phyloP scores from a whole-genome alignment of 148 eudicot species.

The Oxyria digyna region DNA sequence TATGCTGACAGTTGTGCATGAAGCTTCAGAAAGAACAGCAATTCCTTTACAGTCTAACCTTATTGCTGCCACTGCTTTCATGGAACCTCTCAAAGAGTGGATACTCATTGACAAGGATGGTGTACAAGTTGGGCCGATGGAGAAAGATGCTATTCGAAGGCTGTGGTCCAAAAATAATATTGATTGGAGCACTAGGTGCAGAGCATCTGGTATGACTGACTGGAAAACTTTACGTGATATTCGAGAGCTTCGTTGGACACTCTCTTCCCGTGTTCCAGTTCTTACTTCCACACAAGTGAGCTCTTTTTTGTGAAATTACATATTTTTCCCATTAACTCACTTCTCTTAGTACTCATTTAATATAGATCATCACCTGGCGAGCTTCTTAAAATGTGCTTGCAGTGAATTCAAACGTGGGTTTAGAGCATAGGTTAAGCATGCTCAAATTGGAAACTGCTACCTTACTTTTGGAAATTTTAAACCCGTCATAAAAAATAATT shows the following conservation, averaged over 20 bases:
- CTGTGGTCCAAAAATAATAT: constrained; percentile 79
- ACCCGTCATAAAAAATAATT: too few species aligned
- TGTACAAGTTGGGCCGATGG: constrained; percentile 82
- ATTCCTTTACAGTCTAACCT: constrained; percentile 95
- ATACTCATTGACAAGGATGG: constrained; percentile 73
- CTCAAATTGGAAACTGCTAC: too few species aligned
- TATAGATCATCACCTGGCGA: background rate
- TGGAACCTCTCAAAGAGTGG: constrained; percentile 99
- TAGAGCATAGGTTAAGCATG: too few species aligned
- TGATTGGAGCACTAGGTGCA: constrained; percentile 87
- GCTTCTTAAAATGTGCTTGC: background rate
- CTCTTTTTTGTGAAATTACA: background rate
- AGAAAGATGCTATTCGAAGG: constrained; percentile 93
- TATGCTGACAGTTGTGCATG: constrained; percentile 77
- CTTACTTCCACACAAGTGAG: constrained; percentile 78
- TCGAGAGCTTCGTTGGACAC: constrained; percentile 96
- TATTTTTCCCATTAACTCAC: background rate
- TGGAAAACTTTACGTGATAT: constrained; percentile 93
- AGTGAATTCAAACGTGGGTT: background rate
- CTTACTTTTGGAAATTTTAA: too few species aligned
- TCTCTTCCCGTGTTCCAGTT: constrained; percentile 88
- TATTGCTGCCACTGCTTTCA: constrained; percentile 96
- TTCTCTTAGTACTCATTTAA: background rate
- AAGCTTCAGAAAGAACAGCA: constrained; percentile 96
- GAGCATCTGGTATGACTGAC: constrained; percentile 87